Percentiles rank a stretch among this genome's conserved stretches.
phyloP scores from a whole-genome alignment of 208 protist genomes.

The Herpetomonas samuelpessoai region DNA sequence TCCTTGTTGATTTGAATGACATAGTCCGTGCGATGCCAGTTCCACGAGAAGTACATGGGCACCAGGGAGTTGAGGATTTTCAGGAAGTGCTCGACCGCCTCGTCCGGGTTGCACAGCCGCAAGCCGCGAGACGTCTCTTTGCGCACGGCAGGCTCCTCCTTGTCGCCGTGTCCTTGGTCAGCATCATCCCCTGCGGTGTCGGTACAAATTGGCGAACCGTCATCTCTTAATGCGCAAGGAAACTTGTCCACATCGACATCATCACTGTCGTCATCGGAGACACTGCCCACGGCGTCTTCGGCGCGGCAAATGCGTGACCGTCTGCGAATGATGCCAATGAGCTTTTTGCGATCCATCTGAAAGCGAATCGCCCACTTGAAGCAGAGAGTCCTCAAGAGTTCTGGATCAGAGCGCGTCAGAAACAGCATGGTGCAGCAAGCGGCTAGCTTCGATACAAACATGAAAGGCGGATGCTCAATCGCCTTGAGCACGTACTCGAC shows the following conservation, averaged over 20 bases:
- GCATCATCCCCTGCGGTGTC: constrained; percentile 12
- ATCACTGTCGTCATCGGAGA: neutral
- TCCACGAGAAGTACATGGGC: constrained; percentile 87
- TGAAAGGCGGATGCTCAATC: constrained; percentile 76
- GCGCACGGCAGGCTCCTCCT: too few species aligned
- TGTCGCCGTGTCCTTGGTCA: neutral
- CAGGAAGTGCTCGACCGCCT: constrained; percentile 70
- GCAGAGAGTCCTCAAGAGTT: constrained; percentile 56
- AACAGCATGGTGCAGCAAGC: constrained; percentile 82
- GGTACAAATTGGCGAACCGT: too few species aligned
- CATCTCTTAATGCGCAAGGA: too few species aligned
- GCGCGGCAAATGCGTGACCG: constrained; percentile 7
- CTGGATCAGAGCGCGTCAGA: constrained; percentile 66
- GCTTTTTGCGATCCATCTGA: constrained; percentile 36
- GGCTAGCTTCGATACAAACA: constrained; percentile 82
- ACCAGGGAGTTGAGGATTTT: constrained; percentile 75
- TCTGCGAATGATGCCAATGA: constrained; percentile 41
- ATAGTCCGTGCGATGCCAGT: constrained; percentile 80
- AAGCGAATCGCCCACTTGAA: constrained; percentile 82
- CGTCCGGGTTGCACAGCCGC: constrained; percentile 40
- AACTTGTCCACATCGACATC: neutral
- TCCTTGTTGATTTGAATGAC: constrained; percentile 87
- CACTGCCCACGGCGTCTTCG: neutral
- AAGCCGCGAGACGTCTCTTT: too few species aligned
- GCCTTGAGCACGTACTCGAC: constrained; percentile 78